These are phyloP conservation scores for Penicillium alfredii DNA, from an alignment of 495 filamentous ascomycete genomes.

Conservation along the genomic window DNA sequence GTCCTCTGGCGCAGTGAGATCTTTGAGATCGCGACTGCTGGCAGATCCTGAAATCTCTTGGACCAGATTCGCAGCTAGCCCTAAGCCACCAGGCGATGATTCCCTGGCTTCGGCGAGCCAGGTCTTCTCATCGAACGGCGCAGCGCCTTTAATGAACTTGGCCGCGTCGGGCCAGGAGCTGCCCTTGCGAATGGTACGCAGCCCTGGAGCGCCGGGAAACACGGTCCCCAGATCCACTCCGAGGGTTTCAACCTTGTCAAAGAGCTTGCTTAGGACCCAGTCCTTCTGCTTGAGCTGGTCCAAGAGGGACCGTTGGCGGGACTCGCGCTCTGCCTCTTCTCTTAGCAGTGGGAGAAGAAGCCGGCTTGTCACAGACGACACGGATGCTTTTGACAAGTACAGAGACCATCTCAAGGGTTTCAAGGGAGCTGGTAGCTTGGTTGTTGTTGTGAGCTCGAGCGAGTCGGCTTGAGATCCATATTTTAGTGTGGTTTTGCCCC, in stretches of 20 bases:
- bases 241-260: constrained; percentile 71
- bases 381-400: constrained; percentile 47
- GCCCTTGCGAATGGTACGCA: constrained; percentile 30
- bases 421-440: constrained; percentile 60
- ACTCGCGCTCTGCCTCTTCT: constrained; percentile 46
- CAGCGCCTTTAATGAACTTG: constrained; percentile 42
- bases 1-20: constrained; percentile 15
- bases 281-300: constrained; percentile 69
- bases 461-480: constrained; percentile 18
- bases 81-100: constrained; percentile 9
- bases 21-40: constrained; percentile 1
- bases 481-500: constrained; percentile 28
- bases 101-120: constrained; percentile 31
- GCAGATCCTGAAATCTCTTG: constrained; percentile 18
- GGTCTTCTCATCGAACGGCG: constrained; percentile 37
- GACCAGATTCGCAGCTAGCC: constrained; percentile 22
- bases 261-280: constrained; percentile 62
- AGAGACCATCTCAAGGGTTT: constrained; percentile 66
- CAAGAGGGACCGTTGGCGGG: constrained; percentile 51
- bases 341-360: constrained; percentile 66
- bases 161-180: constrained; percentile 30
- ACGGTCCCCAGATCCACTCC: constrained; percentile 61
- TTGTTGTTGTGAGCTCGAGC: constrained; percentile 54
- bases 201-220: constrained; percentile 58
- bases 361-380: constrained; percentile 49